phyloP scores from a whole-genome alignment of 1,139 yeast species.

The Kurtzmaniella quercitrusa region DNA sequence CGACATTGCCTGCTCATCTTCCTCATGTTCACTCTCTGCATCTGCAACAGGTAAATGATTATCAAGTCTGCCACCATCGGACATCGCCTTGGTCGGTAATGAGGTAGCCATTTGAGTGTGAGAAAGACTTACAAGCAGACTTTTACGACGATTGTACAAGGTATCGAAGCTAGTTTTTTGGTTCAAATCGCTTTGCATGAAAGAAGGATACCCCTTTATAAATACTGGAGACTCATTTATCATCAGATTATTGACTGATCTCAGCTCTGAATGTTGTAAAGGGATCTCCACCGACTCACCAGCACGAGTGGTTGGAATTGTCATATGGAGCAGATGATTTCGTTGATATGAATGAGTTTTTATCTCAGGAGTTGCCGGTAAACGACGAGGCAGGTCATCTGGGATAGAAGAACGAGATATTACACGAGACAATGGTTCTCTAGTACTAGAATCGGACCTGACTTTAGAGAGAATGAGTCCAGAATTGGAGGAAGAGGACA shows the following conservation, averaged over 20 bases:
- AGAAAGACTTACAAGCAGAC: constrained; percentile 1
- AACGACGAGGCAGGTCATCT: constrained; percentile 1
- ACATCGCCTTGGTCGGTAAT: constrained; percentile 1
- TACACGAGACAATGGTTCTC: not conserved
- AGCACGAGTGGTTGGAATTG: constrained; percentile 75
- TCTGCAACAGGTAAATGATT: constrained; percentile 19
- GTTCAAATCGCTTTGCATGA: constrained; percentile 14
- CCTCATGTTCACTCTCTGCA: constrained; percentile 39
- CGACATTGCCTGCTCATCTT: constrained; percentile 51
- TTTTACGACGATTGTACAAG: constrained; percentile 1
- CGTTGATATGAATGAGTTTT: constrained; percentile 19
- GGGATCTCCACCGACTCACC: constrained; percentile 81
- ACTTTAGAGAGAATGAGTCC: constrained; percentile 6
- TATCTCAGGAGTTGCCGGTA: constrained; percentile 12
- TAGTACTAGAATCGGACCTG: constrained; percentile 1
- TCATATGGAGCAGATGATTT: constrained; percentile 73
- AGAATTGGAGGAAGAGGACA: constrained; percentile 1
- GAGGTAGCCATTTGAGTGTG: not conserved
- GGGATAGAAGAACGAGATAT: not conserved
- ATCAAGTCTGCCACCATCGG: constrained; percentile 11
- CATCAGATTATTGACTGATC: not conserved
- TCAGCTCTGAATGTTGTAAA: not conserved
- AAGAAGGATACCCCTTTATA: constrained; percentile 23
- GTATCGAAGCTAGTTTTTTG: constrained; percentile 19
- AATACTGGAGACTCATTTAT: constrained; percentile 17